Evolutionary conservation across 2,329 filamentous ascomycete genomes (phyloP).

Genomic region (Microdochium bolleyi): DNA sequence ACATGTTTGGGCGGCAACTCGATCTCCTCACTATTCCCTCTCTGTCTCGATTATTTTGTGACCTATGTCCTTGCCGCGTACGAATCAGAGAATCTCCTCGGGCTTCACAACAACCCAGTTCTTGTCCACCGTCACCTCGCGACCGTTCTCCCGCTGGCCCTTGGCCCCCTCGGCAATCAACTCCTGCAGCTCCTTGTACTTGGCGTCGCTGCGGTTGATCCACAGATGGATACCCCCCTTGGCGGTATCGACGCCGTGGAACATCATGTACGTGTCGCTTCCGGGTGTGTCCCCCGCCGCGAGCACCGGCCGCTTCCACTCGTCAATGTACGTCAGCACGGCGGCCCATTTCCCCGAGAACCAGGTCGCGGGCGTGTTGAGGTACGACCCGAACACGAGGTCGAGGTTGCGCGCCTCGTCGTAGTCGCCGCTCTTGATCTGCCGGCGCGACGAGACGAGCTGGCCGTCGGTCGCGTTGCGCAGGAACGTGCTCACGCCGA

Average conservation of each 20-base stretch:
- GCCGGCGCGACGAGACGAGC: conserved; percentile 27
- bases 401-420: conserved; percentile 26
- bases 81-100: conserved; percentile 23
- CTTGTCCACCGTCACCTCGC: conserved; percentile 31
- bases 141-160: conserved; percentile 23
- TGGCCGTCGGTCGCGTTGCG: conserved; percentile 16
- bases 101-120: conserved; percentile 35
- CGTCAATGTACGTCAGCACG: conserved; percentile 31
- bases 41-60: no score
- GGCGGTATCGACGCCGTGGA: conserved; percentile 32
- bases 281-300: conserved; percentile 33
- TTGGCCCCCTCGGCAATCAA: conserved; percentile 26
- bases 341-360: conserved; percentile 34
- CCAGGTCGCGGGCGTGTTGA: conserved; percentile 35
- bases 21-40: no score
- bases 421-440: conserved; percentile 28
- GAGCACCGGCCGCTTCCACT: conserved; percentile 32
- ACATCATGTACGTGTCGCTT: conserved; percentile 34
- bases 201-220: conserved; percentile 28
- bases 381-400: conserved; percentile 28
- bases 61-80: no score
- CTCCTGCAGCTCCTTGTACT: conserved; percentile 22
- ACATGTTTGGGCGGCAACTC: no score
- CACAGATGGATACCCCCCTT: conserved; percentile 32
- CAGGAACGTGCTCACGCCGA: conserved; percentile 31